Base-by-base conservation (phyloP, 192 early-diverging fungal genomes). In the Linnemannia schmuckeri region DNA sequence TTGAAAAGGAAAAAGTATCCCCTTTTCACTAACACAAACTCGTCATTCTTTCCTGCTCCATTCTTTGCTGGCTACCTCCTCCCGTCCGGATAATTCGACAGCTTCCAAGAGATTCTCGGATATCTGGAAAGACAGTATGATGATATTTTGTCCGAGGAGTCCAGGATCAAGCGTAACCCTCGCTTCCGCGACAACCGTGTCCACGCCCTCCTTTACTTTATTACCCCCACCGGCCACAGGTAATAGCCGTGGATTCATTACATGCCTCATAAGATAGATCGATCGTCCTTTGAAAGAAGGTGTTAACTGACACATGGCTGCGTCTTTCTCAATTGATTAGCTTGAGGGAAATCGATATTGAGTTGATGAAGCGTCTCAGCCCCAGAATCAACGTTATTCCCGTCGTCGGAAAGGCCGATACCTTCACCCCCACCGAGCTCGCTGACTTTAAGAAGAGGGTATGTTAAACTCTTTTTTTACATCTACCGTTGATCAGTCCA, bases 151-250 rank as follows among this genome's bases (percentile, higher is more conserved):
- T 95, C 97, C 13, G 96, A 99, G 83, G 96, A 97, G 88, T 94
- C 94, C 80, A 87, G 94, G 76, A 95, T 96, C 89, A 96, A 95
- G 88, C 94, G 95, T 88, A 96, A 96, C 81, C 91, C 94, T 75
- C 92, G 97, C 88, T 98, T 98, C 92, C 81, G 89, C 40, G 99
- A 99, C 90, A 96, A 97, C 91, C 94, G 99, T 73, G 93, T 99
- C 42, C 99, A 99, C 85, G 96, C 96, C 20, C 92, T 98, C 35
- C 91, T 99, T 74, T 99, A 99, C 93, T 99, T 99, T 89, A 98
- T 99, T 81, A 93, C 96, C 44, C 98, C 99, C 30, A 97, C 97
- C 47, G 99, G 99, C 44, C 98, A 99, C 91, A 92, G 96, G 92
- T 93, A 92, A 70, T 27, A 52, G 40, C 24, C 33, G 24, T 63